A percentile compares a stretch with the other conserved stretches of the same genome.
These are phyloP conservation scores for Naegleria lovaniensis DNA, from an alignment of 208 protist species.

Conservation along the genomic window DNA sequence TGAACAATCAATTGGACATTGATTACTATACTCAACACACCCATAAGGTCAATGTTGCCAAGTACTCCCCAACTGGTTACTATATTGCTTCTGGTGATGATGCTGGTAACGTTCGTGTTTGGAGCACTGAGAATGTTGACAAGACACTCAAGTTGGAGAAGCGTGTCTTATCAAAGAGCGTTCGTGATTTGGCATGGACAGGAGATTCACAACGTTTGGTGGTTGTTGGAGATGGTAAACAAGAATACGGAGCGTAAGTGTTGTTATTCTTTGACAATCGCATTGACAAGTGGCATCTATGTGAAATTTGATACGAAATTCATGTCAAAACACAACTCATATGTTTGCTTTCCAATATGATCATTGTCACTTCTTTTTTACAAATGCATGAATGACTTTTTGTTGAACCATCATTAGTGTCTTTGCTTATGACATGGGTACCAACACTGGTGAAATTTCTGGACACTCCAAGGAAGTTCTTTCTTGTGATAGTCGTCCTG, in stretches of 20 bases:
- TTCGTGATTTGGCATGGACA: conserved; percentile 59
- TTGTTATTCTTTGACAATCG: not conserved
- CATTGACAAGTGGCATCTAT: not conserved
- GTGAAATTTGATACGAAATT: not conserved
- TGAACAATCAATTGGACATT: not conserved
- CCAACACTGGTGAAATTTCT: conserved; percentile 47
- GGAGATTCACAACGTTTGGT: conserved; percentile 53
- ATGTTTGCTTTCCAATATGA: not conserved
- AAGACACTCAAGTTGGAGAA: conserved; percentile 44
- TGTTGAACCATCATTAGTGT: not conserved
- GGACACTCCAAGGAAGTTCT: conserved; percentile 53
- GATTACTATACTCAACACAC: conserved; percentile 5
- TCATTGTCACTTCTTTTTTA: not conserved
- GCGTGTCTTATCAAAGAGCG: conserved; percentile 42
- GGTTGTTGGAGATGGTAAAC: conserved; percentile 56
- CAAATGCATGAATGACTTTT: not conserved
- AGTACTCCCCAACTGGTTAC: conserved; percentile 46
- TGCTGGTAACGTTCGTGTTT: conserved; percentile 49
- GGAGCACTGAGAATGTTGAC: conserved; percentile 36
- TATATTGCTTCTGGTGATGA: conserved; percentile 56
- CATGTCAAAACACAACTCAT: not conserved
- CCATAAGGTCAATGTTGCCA: conserved; percentile 45
- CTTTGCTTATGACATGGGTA: conserved; percentile 47
- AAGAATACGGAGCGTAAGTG: conserved; percentile 37
- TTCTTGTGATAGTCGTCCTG: conserved; percentile 29